Evolutionary conservation across 208 protist genomes (phyloP).

Genomic region (Polymyxa betae): DNA sequence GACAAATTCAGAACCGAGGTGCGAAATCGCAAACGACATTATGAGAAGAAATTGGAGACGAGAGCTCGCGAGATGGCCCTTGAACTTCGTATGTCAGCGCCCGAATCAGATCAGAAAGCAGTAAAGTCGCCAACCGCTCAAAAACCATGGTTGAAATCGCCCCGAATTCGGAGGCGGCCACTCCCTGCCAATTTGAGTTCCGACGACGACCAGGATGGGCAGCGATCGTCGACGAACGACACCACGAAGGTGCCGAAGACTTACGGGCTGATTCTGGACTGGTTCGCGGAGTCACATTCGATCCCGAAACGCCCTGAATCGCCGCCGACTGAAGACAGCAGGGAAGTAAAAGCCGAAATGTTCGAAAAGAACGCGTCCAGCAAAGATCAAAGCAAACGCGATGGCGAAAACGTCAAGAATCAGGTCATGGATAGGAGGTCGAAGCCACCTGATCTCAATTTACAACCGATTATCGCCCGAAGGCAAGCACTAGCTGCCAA

Average conservation of each 20-base stretch:
- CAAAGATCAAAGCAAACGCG: too few relatives aligned
- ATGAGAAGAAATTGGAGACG: neutral
- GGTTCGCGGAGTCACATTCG: too few relatives aligned
- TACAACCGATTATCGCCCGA: too few relatives aligned
- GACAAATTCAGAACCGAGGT: conserved; percentile 1
- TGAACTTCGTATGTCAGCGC: neutral
- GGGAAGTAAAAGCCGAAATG: too few relatives aligned
- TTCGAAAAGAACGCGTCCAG: too few relatives aligned
- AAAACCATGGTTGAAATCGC: neutral
- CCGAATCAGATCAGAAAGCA: neutral
- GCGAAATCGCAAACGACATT: neutral
- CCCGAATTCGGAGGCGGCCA: neutral
- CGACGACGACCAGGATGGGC: neutral
- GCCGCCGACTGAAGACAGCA: too few relatives aligned
- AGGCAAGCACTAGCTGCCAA: too few relatives aligned
- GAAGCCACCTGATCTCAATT: too few relatives aligned
- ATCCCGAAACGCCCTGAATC: too few relatives aligned
- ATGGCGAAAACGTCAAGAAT: too few relatives aligned
- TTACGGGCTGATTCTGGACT: too few relatives aligned
- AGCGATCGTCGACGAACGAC: neutral
- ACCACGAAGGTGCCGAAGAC: neutral
- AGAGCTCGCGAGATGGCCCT: neutral
- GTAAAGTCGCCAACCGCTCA: neutral
- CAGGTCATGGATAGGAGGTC: too few relatives aligned
- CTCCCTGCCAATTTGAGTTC: neutral